Base-by-base conservation (phyloP, 78 protist genomes). In the Isochrysis galbana region DNA sequence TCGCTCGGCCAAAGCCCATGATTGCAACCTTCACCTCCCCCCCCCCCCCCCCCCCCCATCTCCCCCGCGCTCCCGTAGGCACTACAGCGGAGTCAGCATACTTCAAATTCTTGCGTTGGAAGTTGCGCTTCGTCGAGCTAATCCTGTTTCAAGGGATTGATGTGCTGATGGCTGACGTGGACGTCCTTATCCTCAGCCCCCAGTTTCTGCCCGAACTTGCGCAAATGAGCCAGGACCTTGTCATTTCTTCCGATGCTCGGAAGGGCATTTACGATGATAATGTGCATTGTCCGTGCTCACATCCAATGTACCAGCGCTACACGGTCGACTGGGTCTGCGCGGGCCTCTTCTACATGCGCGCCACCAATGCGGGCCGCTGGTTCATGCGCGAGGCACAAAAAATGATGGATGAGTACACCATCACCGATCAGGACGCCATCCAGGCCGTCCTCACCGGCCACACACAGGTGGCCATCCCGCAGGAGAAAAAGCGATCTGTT, bases 71-170 rank as follows among this genome's bases (percentile, higher is more conserved):
- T 23, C 67, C 19, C 67, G 77, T n/a, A 69, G 77, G 77, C 34
- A 72, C 82, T 7, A 34, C 2, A 14, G 36, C 82, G 25, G 82
- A 72, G 44, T 72, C 82, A 3, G 82, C 32, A 5, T 72, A 72
- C 82, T 72, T 72, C 82, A 72, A 72, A 41, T 72, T 72, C 17
- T 41, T 72, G 82, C 82, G 82, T 23, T 72, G 82, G 82, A 72
- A 72, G 82, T 41, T 72, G 82, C 82, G 82, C 82, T 34, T 72
- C 82, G 82, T 72, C 42, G 82, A 72, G 82, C 82, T 72, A 23
- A 2, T 72, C 42, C 17, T 3, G 29, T 3, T 21, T 23, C 61
- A 51, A 23, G 82, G 82, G 44, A 41, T 17, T 41, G 82, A 72
- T 41, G 82, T 72, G 41, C 82, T 72, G 42, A 72, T 72, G 82